Conservation (phyloP, 352 stramenopile species). For the Phytophthora sp. region DNA sequence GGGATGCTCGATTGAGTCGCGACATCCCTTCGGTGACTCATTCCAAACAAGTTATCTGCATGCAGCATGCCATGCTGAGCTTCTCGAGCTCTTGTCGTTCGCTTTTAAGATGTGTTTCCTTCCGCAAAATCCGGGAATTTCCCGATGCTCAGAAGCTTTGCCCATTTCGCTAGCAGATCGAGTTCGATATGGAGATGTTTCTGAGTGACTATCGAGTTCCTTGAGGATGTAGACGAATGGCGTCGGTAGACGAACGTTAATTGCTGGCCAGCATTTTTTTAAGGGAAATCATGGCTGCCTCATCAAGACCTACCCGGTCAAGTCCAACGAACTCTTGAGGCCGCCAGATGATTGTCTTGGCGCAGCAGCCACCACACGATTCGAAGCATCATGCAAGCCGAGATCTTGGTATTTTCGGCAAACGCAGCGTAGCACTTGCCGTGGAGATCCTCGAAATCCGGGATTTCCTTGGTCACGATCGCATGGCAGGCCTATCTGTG, state of each 20-base stretch:
- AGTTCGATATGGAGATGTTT: slow-evolving; percentile 2
- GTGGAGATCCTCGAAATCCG: no score
- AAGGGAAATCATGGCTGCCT: no score
- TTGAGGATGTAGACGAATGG: slow-evolving; percentile 26
- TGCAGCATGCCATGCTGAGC: neutral
- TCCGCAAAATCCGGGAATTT: slow-evolving; percentile 10
- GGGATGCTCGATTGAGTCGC: slow-evolving; percentile 1
- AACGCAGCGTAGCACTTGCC: no score
- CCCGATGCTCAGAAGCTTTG: slow-evolving; percentile 17
- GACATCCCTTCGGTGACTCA: neutral
- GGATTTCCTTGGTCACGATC: neutral
- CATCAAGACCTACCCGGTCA: no score
- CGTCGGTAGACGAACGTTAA: slow-evolving; percentile 6
- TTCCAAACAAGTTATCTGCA: neutral
- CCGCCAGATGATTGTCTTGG: no score
- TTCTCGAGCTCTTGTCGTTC: neutral
- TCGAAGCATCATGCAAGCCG: no score
- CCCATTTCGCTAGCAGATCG: slow-evolving; percentile 19
- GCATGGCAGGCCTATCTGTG: slow-evolving; percentile 18
- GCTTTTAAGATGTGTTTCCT: neutral
- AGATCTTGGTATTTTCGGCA: neutral
- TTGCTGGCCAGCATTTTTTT: no score
- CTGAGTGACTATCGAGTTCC: no score
- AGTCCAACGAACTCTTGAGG: no score
- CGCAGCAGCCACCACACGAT: no score